Evolutionary conservation across 768 basidiomycete species (phyloP), one percentile per base, ranked within the genome.

Genomic region (Tricholoma furcatifolium): DNA sequence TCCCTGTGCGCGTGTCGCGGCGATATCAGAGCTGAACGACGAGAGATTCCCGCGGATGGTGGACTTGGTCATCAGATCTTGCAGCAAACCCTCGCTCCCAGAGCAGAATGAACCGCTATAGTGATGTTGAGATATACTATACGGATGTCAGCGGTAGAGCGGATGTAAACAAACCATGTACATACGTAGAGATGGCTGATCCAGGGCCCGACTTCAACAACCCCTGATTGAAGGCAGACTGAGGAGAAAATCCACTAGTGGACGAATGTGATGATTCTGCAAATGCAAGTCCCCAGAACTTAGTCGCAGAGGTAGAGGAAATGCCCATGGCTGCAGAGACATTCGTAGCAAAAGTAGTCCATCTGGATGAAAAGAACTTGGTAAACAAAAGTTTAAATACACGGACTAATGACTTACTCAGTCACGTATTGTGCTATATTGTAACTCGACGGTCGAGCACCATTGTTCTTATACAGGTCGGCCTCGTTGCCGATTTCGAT

Each of bases 401-500:
- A 47, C 46, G 6, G 4, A 18, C 53, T 12, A n/a, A 12, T 43
- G 17, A 68, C 76, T 46, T 61, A 83, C 84, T 84, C 73, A 44
- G 64, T 52, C 34, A 80, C 74, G 55, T 82, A 84, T 63, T 80
- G 67, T 6, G 65, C 56, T 15, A 73, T 62, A 44, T 62, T 77
- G 60, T 77, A 83, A n/a, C 59, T 65, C 7, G 56, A 53, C 35
- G 70, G 51, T 43, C 82, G 70, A 6, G 69, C 63, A 9, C 78
- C 78, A 54, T 82, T 81, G 48, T 67, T 67, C 23, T 43, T 44
- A 63, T 84, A 86, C 14, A 84, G 61, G 62, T 86, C 82, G 0
- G 83, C 71, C 65, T 86, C 83, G 47, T 87, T 85, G 8, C 84
- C 84, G 34, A 83, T 74, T 60, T 85, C 82, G 38, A 86, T 70